Conservation (phyloP, 495 filamentous ascomycete genomes). For the Penicillium manginii region DNA sequence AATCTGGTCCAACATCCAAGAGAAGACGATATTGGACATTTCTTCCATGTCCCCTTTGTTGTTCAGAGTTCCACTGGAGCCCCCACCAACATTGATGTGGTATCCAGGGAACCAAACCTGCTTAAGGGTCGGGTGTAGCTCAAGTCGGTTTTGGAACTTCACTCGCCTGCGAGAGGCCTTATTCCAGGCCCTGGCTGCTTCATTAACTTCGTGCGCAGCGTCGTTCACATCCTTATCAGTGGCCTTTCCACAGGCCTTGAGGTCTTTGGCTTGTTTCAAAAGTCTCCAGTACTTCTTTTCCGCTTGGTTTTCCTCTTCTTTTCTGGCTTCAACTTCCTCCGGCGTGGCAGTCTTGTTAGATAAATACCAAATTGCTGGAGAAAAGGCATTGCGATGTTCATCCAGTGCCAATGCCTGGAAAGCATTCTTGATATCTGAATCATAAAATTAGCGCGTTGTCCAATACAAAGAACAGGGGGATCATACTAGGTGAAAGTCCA, state of each 20-base stretch:
- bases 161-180: conserved; percentile 12
- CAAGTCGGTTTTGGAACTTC: conserved; percentile 14
- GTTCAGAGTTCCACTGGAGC: conserved; percentile 9
- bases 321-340: conserved; percentile 15
- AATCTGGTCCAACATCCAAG: conserved; percentile 31
- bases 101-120: conserved; percentile 46
- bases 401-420: conserved; percentile 65
- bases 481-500: conserved; percentile 25
- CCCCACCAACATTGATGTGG: conserved; percentile 52
- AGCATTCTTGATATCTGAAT: conserved; percentile 54
- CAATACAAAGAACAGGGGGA: not conserved
- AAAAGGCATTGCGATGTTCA: conserved; percentile 55
- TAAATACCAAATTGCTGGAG: conserved; percentile 58
- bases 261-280: conserved; percentile 12
- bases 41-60: conserved; percentile 28
- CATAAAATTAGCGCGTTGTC: not conserved
- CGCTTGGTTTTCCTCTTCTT: not conserved
- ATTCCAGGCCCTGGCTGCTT: conserved; percentile 16
- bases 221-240: conserved; percentile 19
- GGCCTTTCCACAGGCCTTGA: conserved; percentile 15
- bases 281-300: conserved; percentile 7
- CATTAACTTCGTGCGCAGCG: conserved; percentile 12
- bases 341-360: conserved; percentile 25
- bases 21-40: conserved; percentile 28
- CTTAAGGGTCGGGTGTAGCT: conserved; percentile 14